phyloP scores from a whole-genome alignment of 495 filamentous ascomycete genomes.

The Aspergillus sparsus region DNA sequence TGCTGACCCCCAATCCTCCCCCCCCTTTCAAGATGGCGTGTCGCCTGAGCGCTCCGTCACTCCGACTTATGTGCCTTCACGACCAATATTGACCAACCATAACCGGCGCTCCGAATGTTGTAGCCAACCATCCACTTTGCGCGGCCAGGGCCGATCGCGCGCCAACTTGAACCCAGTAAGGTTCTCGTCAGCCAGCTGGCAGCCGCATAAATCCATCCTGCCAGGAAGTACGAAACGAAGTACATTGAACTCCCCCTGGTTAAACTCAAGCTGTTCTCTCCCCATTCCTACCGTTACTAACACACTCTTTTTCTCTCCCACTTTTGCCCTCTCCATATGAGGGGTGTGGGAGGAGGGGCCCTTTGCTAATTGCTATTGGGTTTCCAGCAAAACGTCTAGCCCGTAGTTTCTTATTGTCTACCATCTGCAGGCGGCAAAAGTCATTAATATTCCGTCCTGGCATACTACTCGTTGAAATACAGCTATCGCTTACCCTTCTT shows the following conservation, averaged over 20 bases:
- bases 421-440: conserved; percentile 24
- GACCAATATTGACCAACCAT: conserved; percentile 27
- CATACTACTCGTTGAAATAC: conserved; percentile 23
- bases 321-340: conserved; percentile 3
- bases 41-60: conserved; percentile 39
- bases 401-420: conserved; percentile 19
- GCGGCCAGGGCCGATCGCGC: conserved; percentile 48
- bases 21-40: conserved; percentile 28
- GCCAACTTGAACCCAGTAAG: conserved; percentile 37
- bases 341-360: not conserved
- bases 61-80: conserved; percentile 27
- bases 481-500: conserved; percentile 26
- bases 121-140: conserved; percentile 34
- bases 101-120: conserved; percentile 1
- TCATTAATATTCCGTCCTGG: conserved; percentile 22
- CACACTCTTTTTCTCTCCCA: conserved; percentile 23
- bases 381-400: conserved; percentile 15
- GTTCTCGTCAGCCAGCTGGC: conserved; percentile 29
- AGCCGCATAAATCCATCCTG: conserved; percentile 25
- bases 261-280: conserved; percentile 13
- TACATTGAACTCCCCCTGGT: conserved; percentile 18
- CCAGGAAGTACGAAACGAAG: conserved; percentile 5
- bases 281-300: conserved; percentile 13
- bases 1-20: conserved; percentile 25
- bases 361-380: conserved; percentile 17